Evolutionary conservation across 2,329 filamentous ascomycete genomes (phyloP), one percentile per base, ranked within the genome.

Genomic region (Penicillium sp.): DNA sequence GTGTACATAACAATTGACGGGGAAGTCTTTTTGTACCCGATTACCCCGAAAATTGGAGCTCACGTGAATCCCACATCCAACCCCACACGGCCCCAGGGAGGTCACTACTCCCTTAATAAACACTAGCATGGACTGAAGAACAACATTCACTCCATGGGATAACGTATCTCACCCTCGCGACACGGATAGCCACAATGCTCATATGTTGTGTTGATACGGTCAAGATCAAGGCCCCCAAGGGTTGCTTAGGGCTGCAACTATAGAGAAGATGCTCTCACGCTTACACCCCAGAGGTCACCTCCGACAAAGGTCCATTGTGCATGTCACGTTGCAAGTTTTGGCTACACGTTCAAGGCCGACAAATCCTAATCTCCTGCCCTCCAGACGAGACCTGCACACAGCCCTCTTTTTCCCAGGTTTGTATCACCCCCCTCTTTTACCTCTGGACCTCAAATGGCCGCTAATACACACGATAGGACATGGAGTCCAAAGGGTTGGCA

Each of bases 401-500:
- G 77, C 77, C 41, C 71, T 79, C 21, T 79, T 79, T 60, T 79
- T 79, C 55, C 77, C 77, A 59, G 77, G 76, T 74, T 56, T 49
- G 67, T 58, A 35, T 29, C 29, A 12, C 45, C 4, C 4, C 23
- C 23, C 23, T 21, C 15, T 6, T 29, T 31, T 27, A 18, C 21
- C 48, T 27, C n/a, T 5, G 25, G 16, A 29, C 23, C 39, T 52
- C 35, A 23, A 40, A n/a, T 13, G 27, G 6, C 46, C 21, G 55
- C 60, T 66, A 52, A 58, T 35, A 37, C n/a, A 52, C 54, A 54
- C 51, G 18, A 35, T 67, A 92, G 90, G 90, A 65, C 91, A 96
- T 76, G 91, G 91, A 63, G 91, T 95, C 18, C 91, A 96, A 72
- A 87, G 89, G 68, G 88, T 95, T 49, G 90, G 90, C 73, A 96